Evolutionary conservation across 352 stramenopile species (phyloP).

Genomic region (Globisporangium solare): DNA sequence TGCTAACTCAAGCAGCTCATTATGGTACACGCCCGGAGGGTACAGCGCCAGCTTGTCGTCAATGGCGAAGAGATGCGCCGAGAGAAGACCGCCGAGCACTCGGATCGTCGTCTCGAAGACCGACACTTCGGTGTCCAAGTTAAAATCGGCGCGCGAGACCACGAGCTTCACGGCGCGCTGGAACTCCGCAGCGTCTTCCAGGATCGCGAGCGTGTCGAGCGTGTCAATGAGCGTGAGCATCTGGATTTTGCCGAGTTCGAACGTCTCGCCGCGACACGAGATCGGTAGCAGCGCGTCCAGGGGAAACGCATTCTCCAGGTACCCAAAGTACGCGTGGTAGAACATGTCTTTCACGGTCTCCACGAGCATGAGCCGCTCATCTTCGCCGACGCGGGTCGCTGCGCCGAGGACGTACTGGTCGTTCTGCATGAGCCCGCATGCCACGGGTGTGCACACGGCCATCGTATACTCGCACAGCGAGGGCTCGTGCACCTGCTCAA

Average conservation of each 20-base stretch:
- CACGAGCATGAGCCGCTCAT: constrained; percentile 46
- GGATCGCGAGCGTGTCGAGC: constrained; percentile 86
- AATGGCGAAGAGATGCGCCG: constrained; percentile 80
- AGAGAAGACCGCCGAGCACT: constrained; percentile 87
- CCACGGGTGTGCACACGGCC: constrained; percentile 66
- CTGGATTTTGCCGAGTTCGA: constrained; percentile 73
- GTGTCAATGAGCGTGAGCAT: constrained; percentile 91
- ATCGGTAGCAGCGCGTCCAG: constrained; percentile 73
- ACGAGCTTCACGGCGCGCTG: constrained; percentile 62
- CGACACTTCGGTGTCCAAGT: constrained; percentile 87
- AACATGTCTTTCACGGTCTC: constrained; percentile 86
- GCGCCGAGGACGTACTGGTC: constrained; percentile 65
- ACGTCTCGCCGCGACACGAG: constrained; percentile 60
- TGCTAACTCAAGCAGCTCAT: constrained; percentile 90
- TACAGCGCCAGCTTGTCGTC: constrained; percentile 55
- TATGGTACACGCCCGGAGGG: constrained; percentile 82
- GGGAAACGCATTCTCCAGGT: constrained; percentile 82
- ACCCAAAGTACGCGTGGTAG: constrained; percentile 86
- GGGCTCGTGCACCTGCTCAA: constrained; percentile 58
- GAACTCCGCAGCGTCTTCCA: constrained; percentile 78
- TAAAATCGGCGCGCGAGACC: constrained; percentile 55
- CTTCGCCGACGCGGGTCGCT: constrained; percentile 41
- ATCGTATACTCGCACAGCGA: constrained; percentile 51
- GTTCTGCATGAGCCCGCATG: constrained; percentile 63
- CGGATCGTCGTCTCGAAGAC: constrained; percentile 94